A percentile compares a stretch with the other conserved stretches of the same genome.
Evolutionary conservation across 1,139 yeast genomes (phyloP).

Genomic region (Blastobotrys arbuscula): DNA sequence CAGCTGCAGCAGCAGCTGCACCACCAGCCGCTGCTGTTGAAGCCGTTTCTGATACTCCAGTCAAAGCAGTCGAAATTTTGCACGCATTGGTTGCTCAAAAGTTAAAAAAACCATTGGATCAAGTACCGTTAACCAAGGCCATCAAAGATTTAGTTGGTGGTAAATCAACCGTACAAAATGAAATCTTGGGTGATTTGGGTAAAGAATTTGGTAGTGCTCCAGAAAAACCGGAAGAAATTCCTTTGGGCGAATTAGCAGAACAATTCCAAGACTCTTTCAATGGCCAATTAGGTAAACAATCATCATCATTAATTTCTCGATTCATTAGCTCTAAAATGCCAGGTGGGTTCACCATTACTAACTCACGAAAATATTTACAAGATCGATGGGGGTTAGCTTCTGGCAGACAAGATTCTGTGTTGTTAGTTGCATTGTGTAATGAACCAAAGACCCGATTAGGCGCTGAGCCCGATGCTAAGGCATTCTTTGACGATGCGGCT

Average conservation of each 20-base stretch:
- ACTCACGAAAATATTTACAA: constrained; percentile 86
- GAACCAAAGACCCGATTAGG: constrained; percentile 91
- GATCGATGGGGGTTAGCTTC: constrained; percentile 85
- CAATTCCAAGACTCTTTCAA: constrained; percentile 84
- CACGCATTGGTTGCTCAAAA: constrained; percentile 94
- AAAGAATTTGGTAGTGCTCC: constrained; percentile 97
- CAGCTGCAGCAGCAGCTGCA: constrained; percentile 55
- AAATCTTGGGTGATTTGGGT: constrained; percentile 95
- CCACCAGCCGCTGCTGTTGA: constrained; percentile 72
- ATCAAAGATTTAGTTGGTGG: constrained; percentile 97
- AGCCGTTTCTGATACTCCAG: constrained; percentile 82
- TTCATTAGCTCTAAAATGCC: constrained; percentile 97
- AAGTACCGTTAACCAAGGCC: constrained; percentile 83
- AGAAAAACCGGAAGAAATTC: constrained; percentile 98
- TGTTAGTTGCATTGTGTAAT: constrained; percentile 73
- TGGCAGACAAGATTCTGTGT: constrained; percentile 90
- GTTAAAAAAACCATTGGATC: constrained; percentile 82
- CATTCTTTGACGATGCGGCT: constrained; percentile 74
- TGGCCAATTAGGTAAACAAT: constrained; percentile 90
- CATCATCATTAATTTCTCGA: constrained; percentile 82
- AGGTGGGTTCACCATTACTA: constrained; percentile 92
- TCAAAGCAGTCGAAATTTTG: constrained; percentile 71
- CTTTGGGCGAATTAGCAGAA: constrained; percentile 91
- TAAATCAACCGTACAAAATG: constrained; percentile 96
- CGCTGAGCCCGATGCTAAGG: constrained; percentile 83